Conservation (phyloP, 164 flowering plant genomes). For the Stephania japonica region DNA sequence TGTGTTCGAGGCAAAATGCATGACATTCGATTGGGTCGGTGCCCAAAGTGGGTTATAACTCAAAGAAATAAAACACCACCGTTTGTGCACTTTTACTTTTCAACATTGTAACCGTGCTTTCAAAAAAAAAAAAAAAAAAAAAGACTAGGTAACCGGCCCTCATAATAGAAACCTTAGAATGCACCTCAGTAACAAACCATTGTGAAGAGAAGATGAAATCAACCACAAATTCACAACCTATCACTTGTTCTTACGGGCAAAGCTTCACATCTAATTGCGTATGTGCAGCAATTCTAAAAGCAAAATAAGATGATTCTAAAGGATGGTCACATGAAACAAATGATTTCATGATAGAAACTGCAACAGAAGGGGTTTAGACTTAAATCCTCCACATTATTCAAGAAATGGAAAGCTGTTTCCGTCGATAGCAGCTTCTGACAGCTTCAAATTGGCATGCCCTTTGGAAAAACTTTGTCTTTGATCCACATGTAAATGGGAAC, state of each 20-base stretch:
- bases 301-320: neutral
- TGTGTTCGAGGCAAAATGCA: too few relatives aligned
- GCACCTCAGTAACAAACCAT: neutral
- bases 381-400: neutral
- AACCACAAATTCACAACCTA: neutral
- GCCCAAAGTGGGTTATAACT: too few relatives aligned
- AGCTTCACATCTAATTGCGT: neutral
- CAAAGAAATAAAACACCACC: too few relatives aligned
- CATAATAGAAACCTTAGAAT: neutral
- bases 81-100: too few relatives aligned
- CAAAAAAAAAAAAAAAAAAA: too few relatives aligned
- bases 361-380: neutral
- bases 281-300: neutral
- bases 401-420: neutral
- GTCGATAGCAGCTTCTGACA: neutral
- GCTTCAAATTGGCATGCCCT: constrained; percentile 64
- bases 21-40: too few relatives aligned
- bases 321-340: neutral
- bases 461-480: constrained; percentile 79
- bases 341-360: neutral
- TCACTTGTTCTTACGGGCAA: neutral
- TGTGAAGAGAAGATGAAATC: neutral
- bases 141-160: neutral
- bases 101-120: too few relatives aligned
- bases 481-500: constrained; percentile 98